phyloP scores from a whole-genome alignment of 1,284 basidiomycete species.

The Mixia osmundae region DNA sequence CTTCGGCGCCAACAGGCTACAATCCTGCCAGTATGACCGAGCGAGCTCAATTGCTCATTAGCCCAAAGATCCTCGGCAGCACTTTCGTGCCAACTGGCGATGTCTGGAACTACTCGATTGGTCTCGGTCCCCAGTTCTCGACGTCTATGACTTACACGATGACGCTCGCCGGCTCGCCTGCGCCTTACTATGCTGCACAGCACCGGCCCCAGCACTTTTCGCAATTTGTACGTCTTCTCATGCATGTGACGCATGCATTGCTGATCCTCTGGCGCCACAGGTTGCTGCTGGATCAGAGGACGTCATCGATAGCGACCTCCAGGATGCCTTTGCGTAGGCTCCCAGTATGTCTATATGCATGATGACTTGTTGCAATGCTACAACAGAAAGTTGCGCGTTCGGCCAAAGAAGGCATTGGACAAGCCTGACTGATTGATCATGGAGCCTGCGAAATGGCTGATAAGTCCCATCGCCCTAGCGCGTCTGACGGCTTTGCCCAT shows the following conservation, averaged over 20 bases:
- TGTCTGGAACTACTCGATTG: slow-evolving; percentile 51
- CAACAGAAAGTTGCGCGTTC: neutral
- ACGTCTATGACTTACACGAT: slow-evolving; percentile 62
- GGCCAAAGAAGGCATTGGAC: too few species aligned
- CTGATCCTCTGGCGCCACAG: slow-evolving; percentile 34
- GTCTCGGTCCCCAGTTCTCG: slow-evolving; percentile 75
- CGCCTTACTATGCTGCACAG: slow-evolving; percentile 86
- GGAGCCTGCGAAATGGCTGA: slow-evolving; percentile 36
- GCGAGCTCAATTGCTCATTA: slow-evolving; percentile 77
- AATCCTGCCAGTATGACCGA: slow-evolving; percentile 87
- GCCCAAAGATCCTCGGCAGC: slow-evolving; percentile 44
- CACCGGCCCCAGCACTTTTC: slow-evolving; percentile 39
- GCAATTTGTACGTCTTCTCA: slow-evolving; percentile 7
- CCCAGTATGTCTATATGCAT: too few species aligned
- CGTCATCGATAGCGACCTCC: neutral
- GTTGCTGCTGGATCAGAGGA: slow-evolving; percentile 25
- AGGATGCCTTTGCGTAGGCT: slow-evolving; percentile 3
- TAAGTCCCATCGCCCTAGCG: slow-evolving; percentile 75
- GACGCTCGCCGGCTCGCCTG: slow-evolving; percentile 57
- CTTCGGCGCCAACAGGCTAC: slow-evolving; percentile 31
- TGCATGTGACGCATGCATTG: neutral
- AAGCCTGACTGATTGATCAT: too few species aligned
- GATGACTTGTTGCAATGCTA: neutral
- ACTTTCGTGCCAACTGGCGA: slow-evolving; percentile 29
- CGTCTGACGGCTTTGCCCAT: slow-evolving; percentile 70